These are phyloP conservation scores for Colletotrichum sp. DNA, from an alignment of 2,329 filamentous ascomycete genomes.

Conservation along the genomic window DNA sequence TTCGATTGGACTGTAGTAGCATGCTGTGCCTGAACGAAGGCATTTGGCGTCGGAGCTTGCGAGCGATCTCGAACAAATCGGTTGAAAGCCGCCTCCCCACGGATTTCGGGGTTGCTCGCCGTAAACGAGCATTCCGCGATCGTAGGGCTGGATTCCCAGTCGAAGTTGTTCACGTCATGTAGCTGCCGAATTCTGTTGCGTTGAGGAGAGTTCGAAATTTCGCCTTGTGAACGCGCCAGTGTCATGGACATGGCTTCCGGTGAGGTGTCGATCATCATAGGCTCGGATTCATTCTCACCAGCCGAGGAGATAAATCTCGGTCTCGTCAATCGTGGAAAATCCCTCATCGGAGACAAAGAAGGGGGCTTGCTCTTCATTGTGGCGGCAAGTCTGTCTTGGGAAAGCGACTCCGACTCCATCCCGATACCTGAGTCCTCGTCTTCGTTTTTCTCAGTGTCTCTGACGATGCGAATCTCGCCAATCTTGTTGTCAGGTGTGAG, in stretches of 20 bases:
- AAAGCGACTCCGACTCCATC: background rate
- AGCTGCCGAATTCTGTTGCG: background rate
- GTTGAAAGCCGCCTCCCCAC: background rate
- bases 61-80: background rate
- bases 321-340: background rate
- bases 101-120: background rate
- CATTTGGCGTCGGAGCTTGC: background rate
- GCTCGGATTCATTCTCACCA: background rate
- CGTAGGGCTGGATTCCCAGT: background rate
- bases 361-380: background rate
- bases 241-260: background rate
- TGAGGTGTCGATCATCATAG: background rate
- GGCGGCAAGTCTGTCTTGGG: background rate
- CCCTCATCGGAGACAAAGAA: background rate
- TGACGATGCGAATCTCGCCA: background rate
- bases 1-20: background rate
- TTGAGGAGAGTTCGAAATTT: background rate
- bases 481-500: background rate
- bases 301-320: background rate
- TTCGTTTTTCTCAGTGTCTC: background rate
- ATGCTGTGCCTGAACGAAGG: background rate
- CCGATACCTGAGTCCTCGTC: background rate
- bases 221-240: background rate
- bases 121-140: background rate
- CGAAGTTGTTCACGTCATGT: rapidly evolving